Conservation (phyloP, 2,329 filamentous ascomycete species). For the Curvularia spicifera region DNA sequence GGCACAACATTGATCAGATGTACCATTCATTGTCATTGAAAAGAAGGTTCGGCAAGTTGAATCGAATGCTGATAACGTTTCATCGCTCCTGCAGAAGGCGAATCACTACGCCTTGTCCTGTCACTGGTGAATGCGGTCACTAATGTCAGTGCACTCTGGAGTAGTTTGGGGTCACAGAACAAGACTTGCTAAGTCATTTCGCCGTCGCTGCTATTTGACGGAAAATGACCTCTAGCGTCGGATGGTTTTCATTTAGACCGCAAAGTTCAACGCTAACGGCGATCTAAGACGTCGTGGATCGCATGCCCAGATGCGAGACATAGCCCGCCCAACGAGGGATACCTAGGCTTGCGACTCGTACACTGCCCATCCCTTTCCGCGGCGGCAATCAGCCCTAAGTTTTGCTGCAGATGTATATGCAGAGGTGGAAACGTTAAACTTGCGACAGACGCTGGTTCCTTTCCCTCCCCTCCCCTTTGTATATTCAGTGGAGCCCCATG, state of each 20-base stretch:
- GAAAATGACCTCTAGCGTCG: background rate
- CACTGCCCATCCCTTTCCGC: background rate
- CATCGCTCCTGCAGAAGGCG: background rate
- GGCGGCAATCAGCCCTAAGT: background rate
- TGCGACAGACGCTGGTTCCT: background rate
- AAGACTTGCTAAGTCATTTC: background rate
- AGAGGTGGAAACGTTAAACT: constrained; percentile 6
- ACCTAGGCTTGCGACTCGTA: constrained; percentile 1
- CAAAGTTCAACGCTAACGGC: constrained; percentile 12
- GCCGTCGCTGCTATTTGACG: background rate
- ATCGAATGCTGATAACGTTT: background rate
- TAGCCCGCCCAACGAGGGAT: background rate
- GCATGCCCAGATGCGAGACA: constrained; percentile 2
- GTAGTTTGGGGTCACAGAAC: background rate
- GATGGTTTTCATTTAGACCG: constrained; percentile 1
- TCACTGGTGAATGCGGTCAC: background rate
- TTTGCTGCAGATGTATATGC: constrained; percentile 2
- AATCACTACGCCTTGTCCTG: background rate
- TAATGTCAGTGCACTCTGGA: background rate
- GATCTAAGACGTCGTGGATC: constrained; percentile 6
- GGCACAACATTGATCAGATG: too few species aligned
- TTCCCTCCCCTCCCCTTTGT: background rate
- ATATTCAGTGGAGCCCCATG: constrained; percentile 1
- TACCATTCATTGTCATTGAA: background rate
- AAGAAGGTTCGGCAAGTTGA: background rate